phyloP scores from a whole-genome alignment of 495 filamentous ascomycete genomes.

The Podospora bellae-mahoneyi region DNA sequence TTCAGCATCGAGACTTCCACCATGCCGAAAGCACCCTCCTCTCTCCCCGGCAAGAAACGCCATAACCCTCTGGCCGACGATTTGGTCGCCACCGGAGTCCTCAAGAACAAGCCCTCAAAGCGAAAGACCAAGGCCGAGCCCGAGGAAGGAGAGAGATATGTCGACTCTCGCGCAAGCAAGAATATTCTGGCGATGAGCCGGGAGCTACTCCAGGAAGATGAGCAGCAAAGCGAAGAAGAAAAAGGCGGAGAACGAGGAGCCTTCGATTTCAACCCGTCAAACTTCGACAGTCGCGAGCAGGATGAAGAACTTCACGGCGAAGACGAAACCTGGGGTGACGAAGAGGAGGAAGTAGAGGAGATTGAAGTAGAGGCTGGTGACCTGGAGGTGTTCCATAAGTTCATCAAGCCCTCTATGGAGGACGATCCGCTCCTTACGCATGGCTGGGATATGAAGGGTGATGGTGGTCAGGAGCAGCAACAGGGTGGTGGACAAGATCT shows the following conservation, averaged over 20 bases:
- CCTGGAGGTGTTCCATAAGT: slow-evolving; percentile 83
- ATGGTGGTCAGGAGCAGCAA: slow-evolving; percentile 47
- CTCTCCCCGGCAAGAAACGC: slow-evolving; percentile 39
- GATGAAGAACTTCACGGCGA: slow-evolving; percentile 49
- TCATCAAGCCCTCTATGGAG: slow-evolving; percentile 60
- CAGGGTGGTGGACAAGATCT: slow-evolving; percentile 66
- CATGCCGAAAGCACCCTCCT: slow-evolving; percentile 53
- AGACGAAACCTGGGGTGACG: slow-evolving; percentile 60
- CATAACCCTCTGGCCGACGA: slow-evolving; percentile 75
- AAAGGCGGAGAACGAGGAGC: slow-evolving; percentile 18
- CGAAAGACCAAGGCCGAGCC: slow-evolving; percentile 56
- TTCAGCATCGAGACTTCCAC: slow-evolving; percentile 3
- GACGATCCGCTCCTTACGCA: slow-evolving; percentile 51
- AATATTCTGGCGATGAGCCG: slow-evolving; percentile 78
- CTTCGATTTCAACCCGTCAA: slow-evolving; percentile 45
- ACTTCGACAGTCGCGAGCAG: slow-evolving; percentile 31
- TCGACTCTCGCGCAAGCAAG: slow-evolving; percentile 81
- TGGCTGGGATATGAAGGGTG: slow-evolving; percentile 44
- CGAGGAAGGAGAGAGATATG: slow-evolving; percentile 59
- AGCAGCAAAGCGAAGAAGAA: slow-evolving; percentile 24
- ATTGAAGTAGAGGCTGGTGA: slow-evolving; percentile 87
- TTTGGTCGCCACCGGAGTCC: slow-evolving; percentile 59
- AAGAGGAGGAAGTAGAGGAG: slow-evolving; percentile 72
- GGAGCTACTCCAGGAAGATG: slow-evolving; percentile 73
- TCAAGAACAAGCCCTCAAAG: slow-evolving; percentile 55